Base-by-base conservation (phyloP, 805 yeast species). In the Wickerhamomyces queroliae region DNA sequence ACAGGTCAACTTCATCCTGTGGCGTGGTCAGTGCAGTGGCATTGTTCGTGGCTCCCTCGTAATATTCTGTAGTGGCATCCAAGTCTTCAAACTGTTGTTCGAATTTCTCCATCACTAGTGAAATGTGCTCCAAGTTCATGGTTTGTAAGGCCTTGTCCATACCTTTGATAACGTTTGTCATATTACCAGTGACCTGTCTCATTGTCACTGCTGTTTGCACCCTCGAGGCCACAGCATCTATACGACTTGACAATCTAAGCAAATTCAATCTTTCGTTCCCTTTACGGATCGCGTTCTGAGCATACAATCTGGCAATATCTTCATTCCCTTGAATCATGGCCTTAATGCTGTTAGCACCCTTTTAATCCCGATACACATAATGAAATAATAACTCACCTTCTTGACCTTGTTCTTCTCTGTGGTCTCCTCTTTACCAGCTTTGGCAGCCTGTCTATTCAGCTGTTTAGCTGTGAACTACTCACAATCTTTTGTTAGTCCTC, bases 191-290 rank as follows among this genome's bases (percentile, higher is more conserved):
- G 10, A 93, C 96, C 36, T 86, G 79, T 48, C 96, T 74, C 99
- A 93, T 93, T 0, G 98, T 91, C 7, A 93, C 97, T 0, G 99
- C 99, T 0, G 99, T 93, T 53, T 91, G 97, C 2, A 93, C 95
- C 43, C 99, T 67, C 4, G 95, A 83, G 0, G 98, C 95, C 19
- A 93, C 99, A 0, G 98, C 91, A 63, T 93, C 99, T 17, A 93
- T 86, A 42, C 97, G 66, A 0, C 96, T 86, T 0, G 96, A 83
- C 42, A 93, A 67, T 48, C 91, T 72, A 38, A 93, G 66, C 39
- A 93, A 63, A 56, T 84, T 91, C 38, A 91, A 69, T 46, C 91
- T 69, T 61, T 93, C 99, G 52, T 84, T 85, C 34, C 84, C 73
- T 61, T 93, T 93, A 37, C 99, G 74, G 33, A 95, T 88, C 28